phyloP scores from a whole-genome alignment of 768 basidiomycete species.

The Leccinum truebloodii region DNA sequence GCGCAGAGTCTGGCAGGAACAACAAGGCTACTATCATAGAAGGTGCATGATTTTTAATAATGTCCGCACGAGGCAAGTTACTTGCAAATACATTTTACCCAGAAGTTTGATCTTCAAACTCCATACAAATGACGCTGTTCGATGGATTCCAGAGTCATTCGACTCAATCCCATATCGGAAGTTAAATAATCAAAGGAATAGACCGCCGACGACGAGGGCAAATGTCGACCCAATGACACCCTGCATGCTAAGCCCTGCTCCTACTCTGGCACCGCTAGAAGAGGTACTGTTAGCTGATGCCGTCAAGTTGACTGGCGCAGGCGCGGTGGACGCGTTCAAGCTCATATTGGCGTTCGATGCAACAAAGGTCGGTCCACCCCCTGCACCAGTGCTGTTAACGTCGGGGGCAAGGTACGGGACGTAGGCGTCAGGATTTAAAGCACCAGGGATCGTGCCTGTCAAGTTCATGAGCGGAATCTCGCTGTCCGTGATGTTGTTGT shows the following conservation, averaged over 20 bases:
- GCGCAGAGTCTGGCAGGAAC: too few species aligned
- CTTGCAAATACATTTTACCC: not conserved
- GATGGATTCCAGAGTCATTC: not conserved
- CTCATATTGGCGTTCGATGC: slow-evolving; percentile 34
- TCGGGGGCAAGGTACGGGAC: slow-evolving; percentile 49
- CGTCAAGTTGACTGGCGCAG: slow-evolving; percentile 43
- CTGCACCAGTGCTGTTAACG: slow-evolving; percentile 39
- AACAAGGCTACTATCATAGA: too few species aligned
- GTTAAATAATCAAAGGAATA: slow-evolving; percentile 11
- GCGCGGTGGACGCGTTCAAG: slow-evolving; percentile 36
- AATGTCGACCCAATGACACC: slow-evolving; percentile 12
- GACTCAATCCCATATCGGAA: not conserved
- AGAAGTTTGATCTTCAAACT: not conserved
- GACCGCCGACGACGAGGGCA: slow-evolving; percentile 1
- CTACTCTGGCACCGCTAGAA: slow-evolving; percentile 1
- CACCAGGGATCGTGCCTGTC: slow-evolving; percentile 43
- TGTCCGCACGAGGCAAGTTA: not conserved
- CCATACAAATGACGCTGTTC: not conserved
- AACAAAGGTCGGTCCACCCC: slow-evolving; percentile 43
- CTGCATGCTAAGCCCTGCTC: slow-evolving; percentile 4
- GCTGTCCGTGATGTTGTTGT: slow-evolving; percentile 34
- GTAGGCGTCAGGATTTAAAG: slow-evolving; percentile 42
- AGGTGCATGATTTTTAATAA: too few species aligned
- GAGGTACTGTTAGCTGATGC: not conserved
- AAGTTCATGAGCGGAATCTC: slow-evolving; percentile 40